phyloP scores from a whole-genome alignment of 345 rosid genomes.

The Citrus maxima region DNA sequence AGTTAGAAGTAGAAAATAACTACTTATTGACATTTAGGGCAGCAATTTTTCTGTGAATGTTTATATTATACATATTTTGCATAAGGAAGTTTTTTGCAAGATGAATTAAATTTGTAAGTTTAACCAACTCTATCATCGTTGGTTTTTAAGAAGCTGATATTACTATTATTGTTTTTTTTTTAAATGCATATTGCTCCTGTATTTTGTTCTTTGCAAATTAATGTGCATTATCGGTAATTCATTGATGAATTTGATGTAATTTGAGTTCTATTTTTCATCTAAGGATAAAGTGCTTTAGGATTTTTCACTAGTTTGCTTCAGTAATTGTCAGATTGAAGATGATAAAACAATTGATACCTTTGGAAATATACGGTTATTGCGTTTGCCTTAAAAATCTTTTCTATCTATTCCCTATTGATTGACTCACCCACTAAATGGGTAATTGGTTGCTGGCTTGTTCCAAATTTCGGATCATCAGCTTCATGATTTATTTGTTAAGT shows the following conservation, averaged over 20 bases:
- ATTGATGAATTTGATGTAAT: not conserved
- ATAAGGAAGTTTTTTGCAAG: conserved; percentile 43
- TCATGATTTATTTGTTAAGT: not conserved
- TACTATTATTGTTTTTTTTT: not conserved
- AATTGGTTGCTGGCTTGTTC: not conserved
- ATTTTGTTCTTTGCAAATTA: conserved; percentile 15
- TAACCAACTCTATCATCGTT: conserved; percentile 30
- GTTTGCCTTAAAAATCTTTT: not conserved
- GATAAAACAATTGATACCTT: not conserved
- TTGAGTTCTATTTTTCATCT: not conserved
- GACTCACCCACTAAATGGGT: not conserved
- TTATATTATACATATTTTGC: conserved; percentile 46
- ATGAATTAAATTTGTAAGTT: conserved; percentile 35
- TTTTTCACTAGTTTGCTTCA: not conserved
- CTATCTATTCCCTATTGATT: too few relatives aligned
- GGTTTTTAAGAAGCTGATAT: conserved; percentile 28
- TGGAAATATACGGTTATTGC: not conserved
- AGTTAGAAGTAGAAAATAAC: conserved; percentile 47
- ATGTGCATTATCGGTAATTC: not conserved
- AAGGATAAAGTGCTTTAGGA: not conserved
- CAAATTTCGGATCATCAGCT: not conserved
- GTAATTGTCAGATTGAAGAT: not conserved
- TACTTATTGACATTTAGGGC: conserved; percentile 47
- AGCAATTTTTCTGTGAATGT: conserved; percentile 44
- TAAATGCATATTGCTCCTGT: not conserved